Evolutionary conservation across 345 rosid genomes (phyloP).

Genomic region (Eucalyptus viminalis): DNA sequence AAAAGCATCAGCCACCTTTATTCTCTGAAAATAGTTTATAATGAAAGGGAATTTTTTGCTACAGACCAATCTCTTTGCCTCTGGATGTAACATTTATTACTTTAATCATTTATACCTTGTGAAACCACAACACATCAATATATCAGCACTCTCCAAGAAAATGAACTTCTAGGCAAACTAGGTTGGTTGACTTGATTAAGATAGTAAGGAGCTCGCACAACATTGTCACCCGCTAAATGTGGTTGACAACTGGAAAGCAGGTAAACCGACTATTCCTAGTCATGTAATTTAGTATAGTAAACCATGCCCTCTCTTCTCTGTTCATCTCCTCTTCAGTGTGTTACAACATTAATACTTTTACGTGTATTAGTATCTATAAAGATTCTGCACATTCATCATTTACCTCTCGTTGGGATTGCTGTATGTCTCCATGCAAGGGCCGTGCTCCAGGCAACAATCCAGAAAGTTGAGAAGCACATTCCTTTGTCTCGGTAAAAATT

Average conservation of each 20-base stretch:
- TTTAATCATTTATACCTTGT: background rate
- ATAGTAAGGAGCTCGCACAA: background rate
- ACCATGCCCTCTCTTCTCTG: background rate
- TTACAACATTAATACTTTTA: background rate
- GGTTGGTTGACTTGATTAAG: background rate
- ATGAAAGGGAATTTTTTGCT: background rate
- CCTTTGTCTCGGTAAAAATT: slow-evolving; percentile 83
- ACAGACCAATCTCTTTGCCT: background rate
- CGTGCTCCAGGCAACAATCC: slow-evolving; percentile 80
- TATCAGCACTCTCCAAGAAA: background rate
- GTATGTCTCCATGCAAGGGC: slow-evolving; percentile 91
- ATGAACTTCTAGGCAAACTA: background rate
- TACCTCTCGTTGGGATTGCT: slow-evolving; percentile 93
- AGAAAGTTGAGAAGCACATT: slow-evolving; percentile 83
- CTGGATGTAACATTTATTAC: background rate
- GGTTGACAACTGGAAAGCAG: background rate
- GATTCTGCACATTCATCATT: background rate
- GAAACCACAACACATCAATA: background rate
- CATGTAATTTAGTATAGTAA: background rate
- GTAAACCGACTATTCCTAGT: background rate
- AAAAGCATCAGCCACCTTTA: background rate
- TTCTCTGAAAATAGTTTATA: background rate
- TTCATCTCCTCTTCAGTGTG: background rate
- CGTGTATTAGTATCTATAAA: background rate
- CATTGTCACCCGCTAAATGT: background rate